Base-by-base conservation (phyloP, 1,284 basidiomycete genomes). In the Cutaneotrichosporon daszewskae region DNA sequence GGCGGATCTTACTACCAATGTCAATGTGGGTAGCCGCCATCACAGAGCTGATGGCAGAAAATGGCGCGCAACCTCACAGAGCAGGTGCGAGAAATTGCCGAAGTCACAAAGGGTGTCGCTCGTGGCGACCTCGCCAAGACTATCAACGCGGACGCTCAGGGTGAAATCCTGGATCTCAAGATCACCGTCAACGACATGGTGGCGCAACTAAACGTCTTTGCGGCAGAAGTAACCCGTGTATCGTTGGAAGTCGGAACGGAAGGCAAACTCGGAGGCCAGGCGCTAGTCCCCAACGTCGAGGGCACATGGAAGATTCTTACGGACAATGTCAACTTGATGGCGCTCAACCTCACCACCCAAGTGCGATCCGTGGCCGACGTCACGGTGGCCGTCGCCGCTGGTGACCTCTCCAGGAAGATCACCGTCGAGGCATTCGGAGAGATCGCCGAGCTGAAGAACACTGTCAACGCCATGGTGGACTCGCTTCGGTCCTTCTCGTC, bases 401-500 rank as follows among this genome's bases (percentile, higher is more conserved):
- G 95, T 44, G 89, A 97, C 63, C 75, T 97, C 40, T 81, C 78
- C 55, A 85, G 88, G 70, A 83, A 84, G 48, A 91, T 97, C 69
- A 84, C 88, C 51, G 91, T 97, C 51, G 91, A 95, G 57, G 92
- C 94, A 18, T 87, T 92, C 64, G 92, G 94, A 43, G 94, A 97
- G 74, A 96, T 98, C 78, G 76, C 94, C 7, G 90, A 96, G 59
- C 75, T 97, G 68, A 97, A 79, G 62, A 60, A 59, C 43, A 66
- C 65, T 35, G 61, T 67, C 43, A 66, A 68, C 37, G 61, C 59
- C 45, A 69, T 69, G 67, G 65, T 68, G 51, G 69, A 69, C 38
- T 62, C 59, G 39, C 58, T 69, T 20, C 61, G 68, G 40, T 74
- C 75, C 47, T 79, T 81, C 60, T 77, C 77, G 14, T 75, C 74